These are phyloP conservation scores for Schizothecium vesticola DNA, from an alignment of 495 filamentous ascomycete species.

Conservation along the genomic window DNA sequence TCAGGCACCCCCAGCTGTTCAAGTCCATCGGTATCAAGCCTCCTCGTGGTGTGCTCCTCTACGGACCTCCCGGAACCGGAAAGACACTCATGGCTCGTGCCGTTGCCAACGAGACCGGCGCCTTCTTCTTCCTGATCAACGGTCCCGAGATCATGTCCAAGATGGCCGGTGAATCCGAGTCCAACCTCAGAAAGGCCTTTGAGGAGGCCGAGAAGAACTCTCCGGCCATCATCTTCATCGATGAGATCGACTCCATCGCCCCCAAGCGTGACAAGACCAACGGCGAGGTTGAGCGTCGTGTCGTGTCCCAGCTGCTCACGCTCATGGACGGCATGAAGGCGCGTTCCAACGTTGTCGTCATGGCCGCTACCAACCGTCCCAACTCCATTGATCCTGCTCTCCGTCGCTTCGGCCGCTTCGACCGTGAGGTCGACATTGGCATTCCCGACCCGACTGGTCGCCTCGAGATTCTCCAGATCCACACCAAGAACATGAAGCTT, in stretches of 20 bases:
- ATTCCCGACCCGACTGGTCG: constrained; percentile 97
- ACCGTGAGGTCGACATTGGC: constrained; percentile 96
- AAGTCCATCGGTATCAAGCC: constrained; percentile 99
- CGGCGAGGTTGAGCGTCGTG: constrained; percentile 95
- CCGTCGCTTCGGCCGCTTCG: constrained; percentile 95
- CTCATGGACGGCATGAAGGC: constrained; percentile 99
- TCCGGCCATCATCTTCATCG: constrained; percentile 98
- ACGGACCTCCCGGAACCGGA: constrained; percentile 95
- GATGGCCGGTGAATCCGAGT: constrained; percentile 99
- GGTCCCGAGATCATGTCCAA: constrained; percentile 99
- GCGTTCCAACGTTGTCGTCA: constrained; percentile 94
- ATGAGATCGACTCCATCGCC: constrained; percentile 97
- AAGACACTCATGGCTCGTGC: constrained; percentile 99
- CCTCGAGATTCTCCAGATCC: constrained; percentile 97
- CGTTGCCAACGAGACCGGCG: constrained; percentile 96
- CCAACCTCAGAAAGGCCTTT: constrained; percentile 94
- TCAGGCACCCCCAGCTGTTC: constrained; percentile 97
- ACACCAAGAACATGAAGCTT: constrained; percentile 99
- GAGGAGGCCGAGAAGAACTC: constrained; percentile 99
- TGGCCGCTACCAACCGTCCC: constrained; percentile 96
- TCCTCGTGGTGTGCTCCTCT: constrained; percentile 95
- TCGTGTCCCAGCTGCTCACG: constrained; percentile 94
- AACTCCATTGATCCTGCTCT: constrained; percentile 98
- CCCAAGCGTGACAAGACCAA: constrained; percentile 99
- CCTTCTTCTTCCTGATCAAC: constrained; percentile 99